phyloP scores from a whole-genome alignment of 169 alveolate genomes.

The Fabrea salina region DNA sequence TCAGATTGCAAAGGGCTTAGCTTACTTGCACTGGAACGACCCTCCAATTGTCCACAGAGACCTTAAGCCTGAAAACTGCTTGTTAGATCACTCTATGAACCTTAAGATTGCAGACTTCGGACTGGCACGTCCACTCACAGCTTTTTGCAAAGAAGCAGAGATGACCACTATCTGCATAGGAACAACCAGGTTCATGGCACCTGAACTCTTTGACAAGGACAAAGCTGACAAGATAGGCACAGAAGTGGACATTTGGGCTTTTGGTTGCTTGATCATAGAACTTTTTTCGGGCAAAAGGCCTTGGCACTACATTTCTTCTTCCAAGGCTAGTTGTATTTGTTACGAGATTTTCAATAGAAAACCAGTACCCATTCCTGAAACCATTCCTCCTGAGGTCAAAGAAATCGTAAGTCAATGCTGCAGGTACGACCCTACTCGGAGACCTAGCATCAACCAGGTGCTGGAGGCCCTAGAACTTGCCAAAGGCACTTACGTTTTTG shows the following conservation, averaged over 20 bases:
- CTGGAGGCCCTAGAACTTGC: slow-evolving; percentile 1
- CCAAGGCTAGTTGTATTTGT: background rate
- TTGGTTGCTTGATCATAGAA: slow-evolving; percentile 27
- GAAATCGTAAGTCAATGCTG: slow-evolving; percentile 3
- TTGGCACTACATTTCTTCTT: slow-evolving; percentile 7
- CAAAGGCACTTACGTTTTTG: background rate
- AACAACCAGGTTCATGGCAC: slow-evolving; percentile 36
- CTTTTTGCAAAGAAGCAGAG: slow-evolving; percentile 33
- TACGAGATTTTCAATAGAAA: slow-evolving; percentile 3
- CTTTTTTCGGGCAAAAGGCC: slow-evolving; percentile 21
- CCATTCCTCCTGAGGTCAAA: slow-evolving; percentile 14
- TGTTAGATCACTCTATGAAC: slow-evolving; percentile 54
- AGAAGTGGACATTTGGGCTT: slow-evolving; percentile 20
- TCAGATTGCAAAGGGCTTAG: slow-evolving; percentile 71
- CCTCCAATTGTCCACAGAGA: slow-evolving; percentile 80
- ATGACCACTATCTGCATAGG: slow-evolving; percentile 30
- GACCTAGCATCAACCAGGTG: background rate
- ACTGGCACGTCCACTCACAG: slow-evolving; percentile 68
- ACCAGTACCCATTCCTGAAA: slow-evolving; percentile 26
- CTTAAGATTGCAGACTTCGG: slow-evolving; percentile 83
- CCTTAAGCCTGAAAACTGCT: slow-evolving; percentile 48
- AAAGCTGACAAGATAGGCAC: slow-evolving; percentile 4
- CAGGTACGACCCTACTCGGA: background rate
- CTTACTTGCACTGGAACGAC: slow-evolving; percentile 66
- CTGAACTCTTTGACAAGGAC: slow-evolving; percentile 33